Conservation (phyloP, 345 rosid species). For the Eutrema yunnanense region DNA sequence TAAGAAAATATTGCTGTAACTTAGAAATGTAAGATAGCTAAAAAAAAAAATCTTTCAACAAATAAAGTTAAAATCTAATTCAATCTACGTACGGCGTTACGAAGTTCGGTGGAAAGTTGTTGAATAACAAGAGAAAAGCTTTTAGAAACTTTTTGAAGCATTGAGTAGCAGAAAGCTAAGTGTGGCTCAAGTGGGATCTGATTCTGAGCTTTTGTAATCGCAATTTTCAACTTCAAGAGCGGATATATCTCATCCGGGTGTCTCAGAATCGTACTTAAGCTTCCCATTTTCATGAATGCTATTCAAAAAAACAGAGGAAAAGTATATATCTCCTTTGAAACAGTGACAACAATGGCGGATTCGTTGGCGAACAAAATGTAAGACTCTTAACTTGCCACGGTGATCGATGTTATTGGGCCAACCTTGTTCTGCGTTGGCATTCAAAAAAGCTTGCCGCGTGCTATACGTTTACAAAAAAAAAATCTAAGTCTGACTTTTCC, state of each 20-base stretch:
- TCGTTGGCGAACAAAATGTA: background rate
- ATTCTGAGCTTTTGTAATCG: constrained; percentile 53
- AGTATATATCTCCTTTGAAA: background rate
- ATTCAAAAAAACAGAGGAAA: background rate
- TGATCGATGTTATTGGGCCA: background rate
- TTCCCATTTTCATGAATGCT: constrained; percentile 38
- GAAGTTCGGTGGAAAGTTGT: constrained; percentile 68
- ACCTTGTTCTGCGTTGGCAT: background rate
- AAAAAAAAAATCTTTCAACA: background rate
- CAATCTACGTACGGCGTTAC: constrained; percentile 51
- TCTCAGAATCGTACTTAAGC: constrained; percentile 48
- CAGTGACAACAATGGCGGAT: constrained; percentile 3
- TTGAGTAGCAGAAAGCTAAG: constrained; percentile 70
- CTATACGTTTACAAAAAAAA: background rate
- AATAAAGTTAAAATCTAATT: background rate
- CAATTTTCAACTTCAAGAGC: constrained; percentile 66
- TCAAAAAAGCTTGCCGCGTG: background rate
- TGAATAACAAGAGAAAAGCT: constrained; percentile 82
- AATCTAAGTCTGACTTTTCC: background rate
- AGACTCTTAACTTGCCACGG: background rate
- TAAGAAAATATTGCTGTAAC: background rate
- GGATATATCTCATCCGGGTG: constrained; percentile 81
- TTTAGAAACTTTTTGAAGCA: constrained; percentile 80
- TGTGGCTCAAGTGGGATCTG: constrained; percentile 79
- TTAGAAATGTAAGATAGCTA: background rate